Evolutionary conservation across 495 filamentous ascomycete genomes (phyloP), one percentile per base, ranked within the genome.

Genomic region (Penicillium goetzii): DNA sequence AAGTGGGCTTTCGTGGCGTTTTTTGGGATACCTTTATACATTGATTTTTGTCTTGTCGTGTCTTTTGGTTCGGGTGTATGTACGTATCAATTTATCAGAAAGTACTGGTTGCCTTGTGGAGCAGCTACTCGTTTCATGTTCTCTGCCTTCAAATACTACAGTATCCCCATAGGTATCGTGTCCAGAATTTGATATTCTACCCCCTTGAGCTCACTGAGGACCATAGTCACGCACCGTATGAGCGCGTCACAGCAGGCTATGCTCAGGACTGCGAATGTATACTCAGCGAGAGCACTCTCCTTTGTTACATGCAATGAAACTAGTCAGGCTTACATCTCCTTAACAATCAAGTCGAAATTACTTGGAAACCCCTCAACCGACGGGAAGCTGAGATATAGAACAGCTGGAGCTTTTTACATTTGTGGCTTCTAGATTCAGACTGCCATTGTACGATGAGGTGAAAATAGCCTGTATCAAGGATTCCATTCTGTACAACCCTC

Each of bases 1-100:
- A 61, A 58, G 66, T 68, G 63, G 68, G 69, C 60, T 69, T 62
- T 71, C 51, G 59, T 64, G 71, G 71, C 71, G 71, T 73, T 73
- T 73, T 59, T 73, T 62, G 63, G 64, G 67, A 73, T 73, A 69
- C 64, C 66, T 70, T 32, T 71, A 66, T 66, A 64, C 59, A 64
- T 68, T 68, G 58, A 57, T 51, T 64, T 64, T 59, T 43, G 62
- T 69, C 58, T 40, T 26, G 38, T 60, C 38, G 41, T 43, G n/a
- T 59, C 34, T 32, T 62, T 61, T 12, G 53, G 28, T 53, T 67
- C 40, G 32, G 28, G 60, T 36, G 60, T 51, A 61, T 61, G 58
- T 64, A 66, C 59, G 59, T 67, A 61, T 67, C 50, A 53, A 45
- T 61, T 38, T 53, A 54, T 60, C 62, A 55, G 49, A 58, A 57